A percentile compares a stretch with the other conserved stretches of the same genome.
These are phyloP conservation scores for Ceratocystis huliohia DNA, from an alignment of 2,329 filamentous ascomycete species.

Conservation along the genomic window DNA sequence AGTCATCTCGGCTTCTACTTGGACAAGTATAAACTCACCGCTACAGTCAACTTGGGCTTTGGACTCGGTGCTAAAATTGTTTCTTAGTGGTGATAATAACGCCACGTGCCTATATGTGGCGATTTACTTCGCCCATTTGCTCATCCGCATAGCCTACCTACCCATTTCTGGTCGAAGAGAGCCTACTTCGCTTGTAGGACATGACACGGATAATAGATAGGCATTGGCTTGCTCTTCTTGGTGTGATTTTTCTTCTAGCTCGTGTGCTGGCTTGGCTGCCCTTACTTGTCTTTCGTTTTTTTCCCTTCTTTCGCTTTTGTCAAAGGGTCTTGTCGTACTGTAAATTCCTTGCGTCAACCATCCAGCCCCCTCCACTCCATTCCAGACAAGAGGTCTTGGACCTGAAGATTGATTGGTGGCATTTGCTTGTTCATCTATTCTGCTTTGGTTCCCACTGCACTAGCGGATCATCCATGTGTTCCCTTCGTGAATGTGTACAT, in stretches of 20 bases:
- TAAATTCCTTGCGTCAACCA: neutral
- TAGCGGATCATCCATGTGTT: no score
- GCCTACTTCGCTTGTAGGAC: neutral
- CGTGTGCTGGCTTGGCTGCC: no score
- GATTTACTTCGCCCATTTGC: neutral
- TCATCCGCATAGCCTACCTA: neutral
- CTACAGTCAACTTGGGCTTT: neutral
- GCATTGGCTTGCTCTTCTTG: no score
- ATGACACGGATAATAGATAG: no score
- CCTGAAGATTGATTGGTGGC: neutral
- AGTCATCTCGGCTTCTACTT: neutral
- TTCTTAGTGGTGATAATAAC: neutral
- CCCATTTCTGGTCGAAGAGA: neutral
- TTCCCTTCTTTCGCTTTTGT: neutral
- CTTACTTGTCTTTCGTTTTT: neutral
- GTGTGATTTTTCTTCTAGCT: no score
- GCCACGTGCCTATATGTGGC: constrained; percentile 2
- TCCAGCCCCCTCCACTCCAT: neutral
- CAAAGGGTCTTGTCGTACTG: no score
- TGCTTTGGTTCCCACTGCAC: no score
- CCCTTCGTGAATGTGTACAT: no score
- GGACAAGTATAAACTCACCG: neutral
- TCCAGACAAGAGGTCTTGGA: neutral
- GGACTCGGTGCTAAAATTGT: neutral
- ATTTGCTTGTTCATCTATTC: neutral